Percentiles rank a stretch among this genome's conserved stretches.
These are phyloP conservation scores for Mycena latifolia DNA, from an alignment of 768 basidiomycete genomes.

Conservation along the genomic window DNA sequence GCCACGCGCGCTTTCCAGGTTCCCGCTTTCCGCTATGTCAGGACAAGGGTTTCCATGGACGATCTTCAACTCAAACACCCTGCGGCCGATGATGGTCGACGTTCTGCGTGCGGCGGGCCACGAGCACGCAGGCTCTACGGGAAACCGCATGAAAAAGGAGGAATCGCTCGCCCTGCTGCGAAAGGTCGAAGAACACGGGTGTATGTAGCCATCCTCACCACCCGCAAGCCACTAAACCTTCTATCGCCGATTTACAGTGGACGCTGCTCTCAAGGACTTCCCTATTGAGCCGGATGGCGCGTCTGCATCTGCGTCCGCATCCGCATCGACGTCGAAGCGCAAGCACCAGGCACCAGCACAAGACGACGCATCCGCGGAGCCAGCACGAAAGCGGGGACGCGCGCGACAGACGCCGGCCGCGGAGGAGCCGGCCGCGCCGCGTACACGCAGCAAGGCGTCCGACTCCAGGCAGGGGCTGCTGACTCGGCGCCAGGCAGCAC, in stretches of 20 bases:
- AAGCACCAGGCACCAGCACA: constrained; percentile 22
- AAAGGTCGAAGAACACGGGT: constrained; percentile 32
- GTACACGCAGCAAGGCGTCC: background rate
- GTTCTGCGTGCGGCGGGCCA: constrained; percentile 17
- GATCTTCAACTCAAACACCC: constrained; percentile 28
- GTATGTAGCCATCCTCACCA: constrained; percentile 13
- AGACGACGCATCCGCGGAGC: background rate
- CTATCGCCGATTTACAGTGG: constrained; percentile 4
- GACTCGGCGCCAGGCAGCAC: constrained; percentile 23
- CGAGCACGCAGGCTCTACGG: background rate
- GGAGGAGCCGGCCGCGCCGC: background rate
- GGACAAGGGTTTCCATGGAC: constrained; percentile 26
- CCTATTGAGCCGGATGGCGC: background rate
- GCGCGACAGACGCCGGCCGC: background rate
- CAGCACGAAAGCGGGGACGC: constrained; percentile 21
- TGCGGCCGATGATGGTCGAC: constrained; percentile 32
- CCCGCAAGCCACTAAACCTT: background rate
- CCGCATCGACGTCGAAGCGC: constrained; percentile 18
- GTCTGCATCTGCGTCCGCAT: background rate
- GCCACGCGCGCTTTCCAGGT: background rate
- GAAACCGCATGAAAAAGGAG: constrained; percentile 7
- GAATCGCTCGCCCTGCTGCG: constrained; percentile 13
- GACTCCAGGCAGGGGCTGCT: constrained; percentile 12
- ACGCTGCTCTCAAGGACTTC: constrained; percentile 19
- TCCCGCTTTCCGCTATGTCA: constrained; percentile 16